Evolutionary conservation across 257 asterid genomes (phyloP).

Genomic region (Anisodus tanguticus): DNA sequence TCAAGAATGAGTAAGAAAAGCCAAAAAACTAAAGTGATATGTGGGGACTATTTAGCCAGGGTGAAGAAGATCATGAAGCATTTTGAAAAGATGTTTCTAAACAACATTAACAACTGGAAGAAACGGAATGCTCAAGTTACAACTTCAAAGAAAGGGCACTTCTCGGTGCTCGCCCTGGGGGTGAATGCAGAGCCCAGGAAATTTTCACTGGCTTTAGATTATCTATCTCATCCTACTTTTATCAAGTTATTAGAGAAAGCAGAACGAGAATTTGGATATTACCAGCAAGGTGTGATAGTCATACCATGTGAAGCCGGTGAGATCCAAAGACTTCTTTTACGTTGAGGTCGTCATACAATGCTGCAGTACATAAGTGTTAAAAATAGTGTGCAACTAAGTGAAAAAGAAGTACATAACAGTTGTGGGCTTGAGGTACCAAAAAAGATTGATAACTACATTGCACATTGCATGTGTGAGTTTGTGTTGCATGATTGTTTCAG

Average conservation of each 20-base stretch:
- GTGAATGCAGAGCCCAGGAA: slow-evolving; percentile 45
- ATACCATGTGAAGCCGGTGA: slow-evolving; percentile 56
- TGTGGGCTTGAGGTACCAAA: neutral
- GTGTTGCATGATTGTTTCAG: neutral
- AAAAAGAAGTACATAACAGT: neutral
- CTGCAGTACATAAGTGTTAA: slow-evolving; percentile 2
- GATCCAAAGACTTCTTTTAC: slow-evolving; percentile 40
- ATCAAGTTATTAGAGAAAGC: slow-evolving; percentile 54
- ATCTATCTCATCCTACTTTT: slow-evolving; percentile 51
- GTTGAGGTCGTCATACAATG: slow-evolving; percentile 10
- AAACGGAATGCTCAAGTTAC: slow-evolving; percentile 18
- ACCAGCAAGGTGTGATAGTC: slow-evolving; percentile 46
- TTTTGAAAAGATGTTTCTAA: slow-evolving; percentile 14
- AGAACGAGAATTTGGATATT: slow-evolving; percentile 51
- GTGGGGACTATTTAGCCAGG: slow-evolving; percentile 27
- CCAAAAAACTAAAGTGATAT: neutral
- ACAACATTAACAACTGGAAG: slow-evolving; percentile 38
- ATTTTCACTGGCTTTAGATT: slow-evolving; percentile 40
- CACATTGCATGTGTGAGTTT: slow-evolving; percentile 11
- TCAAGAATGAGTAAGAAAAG: slow-evolving; percentile 38
- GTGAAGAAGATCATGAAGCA: slow-evolving; percentile 13
- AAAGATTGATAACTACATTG: neutral
- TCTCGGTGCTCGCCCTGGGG: slow-evolving; percentile 43
- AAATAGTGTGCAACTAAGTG: neutral
- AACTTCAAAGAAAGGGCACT: slow-evolving; percentile 40